phyloP scores from a whole-genome alignment of 2,329 filamentous ascomycete species.

The Aspergillus sp. region DNA sequence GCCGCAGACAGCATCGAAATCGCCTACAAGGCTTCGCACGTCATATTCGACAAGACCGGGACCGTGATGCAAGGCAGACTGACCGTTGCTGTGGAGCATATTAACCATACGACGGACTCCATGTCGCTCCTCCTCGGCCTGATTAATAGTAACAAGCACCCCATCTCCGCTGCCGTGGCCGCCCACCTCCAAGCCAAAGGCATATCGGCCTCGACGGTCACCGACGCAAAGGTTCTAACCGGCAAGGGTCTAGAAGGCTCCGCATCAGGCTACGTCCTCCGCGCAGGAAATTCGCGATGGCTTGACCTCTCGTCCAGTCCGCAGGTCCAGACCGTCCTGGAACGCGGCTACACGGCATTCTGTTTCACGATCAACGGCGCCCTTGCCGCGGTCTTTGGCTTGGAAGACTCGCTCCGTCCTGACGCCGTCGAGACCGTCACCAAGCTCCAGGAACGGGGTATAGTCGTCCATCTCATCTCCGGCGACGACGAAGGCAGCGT shows the following conservation, averaged over 20 bases:
- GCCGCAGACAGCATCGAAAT: conserved; percentile 63
- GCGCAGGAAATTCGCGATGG: conserved; percentile 33
- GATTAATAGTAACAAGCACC: conserved; percentile 48
- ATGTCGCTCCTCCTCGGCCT: conserved; percentile 39
- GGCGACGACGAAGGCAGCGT: conserved; percentile 56
- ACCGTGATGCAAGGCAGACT: conserved; percentile 65
- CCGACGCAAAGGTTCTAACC: conserved; percentile 23
- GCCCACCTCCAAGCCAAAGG: conserved; percentile 35
- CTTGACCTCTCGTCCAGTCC: conserved; percentile 33
- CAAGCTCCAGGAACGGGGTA: conserved; percentile 48
- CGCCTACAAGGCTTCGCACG: conserved; percentile 60
- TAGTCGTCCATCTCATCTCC: conserved; percentile 56
- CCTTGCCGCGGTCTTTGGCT: conserved; percentile 50
- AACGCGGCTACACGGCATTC: conserved; percentile 52
- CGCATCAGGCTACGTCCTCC: conserved; percentile 15
- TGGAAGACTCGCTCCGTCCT: conserved; percentile 48
- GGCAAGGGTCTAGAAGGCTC: conserved; percentile 31
- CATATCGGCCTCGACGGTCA: conserved; percentile 13
- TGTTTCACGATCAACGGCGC: conserved; percentile 52
- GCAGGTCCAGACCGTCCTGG: conserved; percentile 33
- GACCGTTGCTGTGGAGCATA: conserved; percentile 32
- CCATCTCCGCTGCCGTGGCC: conserved; percentile 52
- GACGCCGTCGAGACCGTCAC: conserved; percentile 54
- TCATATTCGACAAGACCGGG: conserved; percentile 80
- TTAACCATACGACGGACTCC: conserved; percentile 1